Conservation (phyloP, 345 rosid species). For the Aquilaria malaccensis region DNA sequence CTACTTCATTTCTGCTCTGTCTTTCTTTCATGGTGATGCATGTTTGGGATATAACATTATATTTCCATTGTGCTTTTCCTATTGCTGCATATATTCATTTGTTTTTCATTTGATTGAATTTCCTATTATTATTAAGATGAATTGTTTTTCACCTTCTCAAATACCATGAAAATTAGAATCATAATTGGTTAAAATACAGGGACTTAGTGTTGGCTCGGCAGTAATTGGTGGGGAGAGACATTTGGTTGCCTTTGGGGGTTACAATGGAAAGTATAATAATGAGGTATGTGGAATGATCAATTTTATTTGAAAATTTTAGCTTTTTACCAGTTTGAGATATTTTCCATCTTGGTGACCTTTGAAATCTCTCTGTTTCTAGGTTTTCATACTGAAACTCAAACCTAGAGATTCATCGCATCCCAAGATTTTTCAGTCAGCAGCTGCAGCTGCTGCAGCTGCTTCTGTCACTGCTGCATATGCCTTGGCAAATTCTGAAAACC, state of each 20-base stretch:
- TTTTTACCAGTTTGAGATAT: not conserved
- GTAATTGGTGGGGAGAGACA: conserved; percentile 53
- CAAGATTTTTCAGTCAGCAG: conserved; percentile 85
- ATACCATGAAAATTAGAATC: not conserved
- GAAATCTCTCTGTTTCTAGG: conserved; percentile 29
- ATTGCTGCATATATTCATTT: no score
- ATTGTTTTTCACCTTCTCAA: not conserved
- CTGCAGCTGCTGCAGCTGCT: conserved; percentile 98
- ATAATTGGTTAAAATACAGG: conserved; percentile 37
- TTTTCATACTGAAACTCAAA: conserved; percentile 73
- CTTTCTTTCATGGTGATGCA: no score
- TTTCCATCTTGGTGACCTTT: not conserved
- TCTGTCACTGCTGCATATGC: conserved; percentile 98
- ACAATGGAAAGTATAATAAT: conserved; percentile 88
- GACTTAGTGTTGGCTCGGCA: conserved; percentile 79
- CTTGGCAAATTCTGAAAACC: conserved; percentile 73
- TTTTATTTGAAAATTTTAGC: not conserved
- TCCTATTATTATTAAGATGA: not conserved
- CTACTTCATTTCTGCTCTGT: no score
- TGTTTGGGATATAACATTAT: not conserved
- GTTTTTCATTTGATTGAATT: not conserved
- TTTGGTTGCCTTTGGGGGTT: conserved; percentile 96
- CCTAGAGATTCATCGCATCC: conserved; percentile 56
- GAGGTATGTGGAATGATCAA: conserved; percentile 41
- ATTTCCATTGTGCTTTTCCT: not conserved